A percentile compares a stretch with the other conserved stretches of the same genome.
These are phyloP conservation scores for Beauveria sp. DNA, from an alignment of 2,329 filamentous ascomycete genomes.

Conservation along the genomic window DNA sequence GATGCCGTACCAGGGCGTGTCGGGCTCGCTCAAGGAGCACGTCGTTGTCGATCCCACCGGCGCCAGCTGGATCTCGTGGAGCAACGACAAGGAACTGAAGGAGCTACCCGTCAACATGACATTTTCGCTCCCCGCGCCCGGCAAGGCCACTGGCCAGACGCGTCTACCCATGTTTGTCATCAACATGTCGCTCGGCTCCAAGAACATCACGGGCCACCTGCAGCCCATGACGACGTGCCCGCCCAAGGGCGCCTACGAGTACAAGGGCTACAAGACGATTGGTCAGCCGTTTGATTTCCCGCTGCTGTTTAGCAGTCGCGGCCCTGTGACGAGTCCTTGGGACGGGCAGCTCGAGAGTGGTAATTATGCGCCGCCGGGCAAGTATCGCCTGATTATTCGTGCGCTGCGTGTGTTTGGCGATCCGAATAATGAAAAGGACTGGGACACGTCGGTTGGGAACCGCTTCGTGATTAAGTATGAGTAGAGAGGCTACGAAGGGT, in stretches of 20 bases:
- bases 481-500: not conserved
- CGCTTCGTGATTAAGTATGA: constrained; percentile 39
- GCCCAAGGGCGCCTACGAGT: constrained; percentile 22
- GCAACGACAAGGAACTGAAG: constrained; percentile 22
- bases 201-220: constrained; percentile 36
- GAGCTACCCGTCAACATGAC: constrained; percentile 27
- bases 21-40: constrained; percentile 24
- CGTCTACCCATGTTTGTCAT: constrained; percentile 33
- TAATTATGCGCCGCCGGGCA: constrained; percentile 38
- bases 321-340: constrained; percentile 26
- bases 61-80: constrained; percentile 27
- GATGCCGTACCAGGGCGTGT: constrained; percentile 33
- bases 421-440: constrained; percentile 34
- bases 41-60: constrained; percentile 25
- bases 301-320: constrained; percentile 22
- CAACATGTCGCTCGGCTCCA: constrained; percentile 38
- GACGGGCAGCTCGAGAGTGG: constrained; percentile 41
- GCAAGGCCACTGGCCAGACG: constrained; percentile 24
- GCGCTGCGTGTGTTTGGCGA: constrained; percentile 47
- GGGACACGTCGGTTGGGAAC: constrained; percentile 35
- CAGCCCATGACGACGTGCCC: constrained; percentile 29
- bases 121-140: constrained; percentile 35
- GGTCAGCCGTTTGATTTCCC: constrained; percentile 39
- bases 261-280: constrained; percentile 32
- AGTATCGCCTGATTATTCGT: constrained; percentile 41